These are phyloP conservation scores for Blastobotrys americana DNA, from an alignment of 805 yeast species.

Conservation along the genomic window DNA sequence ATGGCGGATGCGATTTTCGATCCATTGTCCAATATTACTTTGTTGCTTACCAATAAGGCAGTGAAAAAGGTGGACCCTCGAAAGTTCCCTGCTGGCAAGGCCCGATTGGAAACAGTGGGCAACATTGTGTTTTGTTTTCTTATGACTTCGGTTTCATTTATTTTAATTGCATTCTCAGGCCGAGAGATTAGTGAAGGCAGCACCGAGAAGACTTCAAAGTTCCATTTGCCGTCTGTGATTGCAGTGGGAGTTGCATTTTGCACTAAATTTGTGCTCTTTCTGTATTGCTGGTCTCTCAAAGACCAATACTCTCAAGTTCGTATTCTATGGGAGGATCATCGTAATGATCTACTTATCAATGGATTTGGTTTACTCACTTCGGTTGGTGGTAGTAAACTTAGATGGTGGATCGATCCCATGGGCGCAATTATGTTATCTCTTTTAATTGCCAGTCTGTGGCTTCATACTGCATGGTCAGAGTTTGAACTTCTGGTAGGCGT, in stretches of 20 bases:
- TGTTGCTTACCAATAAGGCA: conserved; percentile 9
- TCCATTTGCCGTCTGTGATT: conserved; percentile 9
- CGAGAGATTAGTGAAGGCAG: conserved; percentile 1
- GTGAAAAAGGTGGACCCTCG: conserved; percentile 6
- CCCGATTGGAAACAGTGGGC: conserved; percentile 14
- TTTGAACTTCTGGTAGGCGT: conserved; percentile 57
- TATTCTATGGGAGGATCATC: conserved; percentile 14
- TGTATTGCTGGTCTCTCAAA: conserved; percentile 10
- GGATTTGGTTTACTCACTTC: conserved; percentile 13
- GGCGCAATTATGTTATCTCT: conserved; percentile 51
- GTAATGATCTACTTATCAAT: conserved; percentile 12
- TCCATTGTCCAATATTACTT: conserved; percentile 10
- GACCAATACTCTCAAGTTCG: conserved; percentile 9
- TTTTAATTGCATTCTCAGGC: conserved; percentile 11
- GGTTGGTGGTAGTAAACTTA: conserved; percentile 24
- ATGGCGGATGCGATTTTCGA: conserved; percentile 14
- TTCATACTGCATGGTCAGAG: conserved; percentile 47
- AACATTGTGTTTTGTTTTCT: conserved; percentile 11
- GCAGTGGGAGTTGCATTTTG: conserved; percentile 11
- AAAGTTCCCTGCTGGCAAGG: conserved; percentile 12
- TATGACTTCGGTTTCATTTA: conserved; percentile 13
- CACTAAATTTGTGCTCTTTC: conserved; percentile 10
- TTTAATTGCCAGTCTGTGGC: conserved; percentile 51
- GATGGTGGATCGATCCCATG: conserved; percentile 52
- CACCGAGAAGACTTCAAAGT: not conserved